Base-by-base conservation (phyloP, 352 stramenopile genomes). In the Pythium utonaiense region DNA sequence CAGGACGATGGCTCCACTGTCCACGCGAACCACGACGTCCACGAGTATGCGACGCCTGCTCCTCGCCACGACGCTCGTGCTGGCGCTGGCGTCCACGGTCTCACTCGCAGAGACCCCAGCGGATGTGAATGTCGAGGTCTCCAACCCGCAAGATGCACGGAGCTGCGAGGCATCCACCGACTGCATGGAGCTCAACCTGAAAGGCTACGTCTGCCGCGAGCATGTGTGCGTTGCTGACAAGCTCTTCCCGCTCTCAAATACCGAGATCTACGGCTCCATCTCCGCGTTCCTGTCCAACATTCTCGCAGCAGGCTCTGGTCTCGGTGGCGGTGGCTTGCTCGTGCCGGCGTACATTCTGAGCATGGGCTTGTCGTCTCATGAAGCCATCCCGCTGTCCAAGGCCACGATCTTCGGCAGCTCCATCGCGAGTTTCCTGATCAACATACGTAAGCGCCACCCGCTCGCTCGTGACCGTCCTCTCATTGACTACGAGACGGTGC, bases 401-500 rank as follows among this genome's bases (percentile, higher is more conserved):
- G 62, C 84, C 28, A 92, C 83, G 21, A 94, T 94, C 66, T 90
- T 94, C 45, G 84, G 84, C 24, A 81, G 82, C 24, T 76, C 82
- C 21, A 89, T 94, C 22, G 82, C 84, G 45, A 89, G 75, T 57
- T 89, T 91, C 41, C 51, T 94, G 17, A 59, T 94, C 24, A 92
- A 89, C 49, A 55, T 80, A 8, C 63, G 74, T 25, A 86, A 86
- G 45, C 75, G 66, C 22, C 84, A 94, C 52, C 84, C 84, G 24
- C 62, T 91, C 22, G 72, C 81, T 27, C 73, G 66, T 40, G 74
- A 78, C 28, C 76, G 80, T 3, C 80, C 80, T 9, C 56, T 94
- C 10, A 94, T 94, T 33, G 82, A 94, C 67, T 94, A 91, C 56
- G 84, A 94, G 69, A 89, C 83, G 4, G 80, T 92, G 52, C 58